A percentile compares a stretch with the other conserved stretches of the same genome.
Evolutionary conservation across 108 stramenopile genomes (phyloP).

Genomic region (Cyclostephanos invisitatus): DNA sequence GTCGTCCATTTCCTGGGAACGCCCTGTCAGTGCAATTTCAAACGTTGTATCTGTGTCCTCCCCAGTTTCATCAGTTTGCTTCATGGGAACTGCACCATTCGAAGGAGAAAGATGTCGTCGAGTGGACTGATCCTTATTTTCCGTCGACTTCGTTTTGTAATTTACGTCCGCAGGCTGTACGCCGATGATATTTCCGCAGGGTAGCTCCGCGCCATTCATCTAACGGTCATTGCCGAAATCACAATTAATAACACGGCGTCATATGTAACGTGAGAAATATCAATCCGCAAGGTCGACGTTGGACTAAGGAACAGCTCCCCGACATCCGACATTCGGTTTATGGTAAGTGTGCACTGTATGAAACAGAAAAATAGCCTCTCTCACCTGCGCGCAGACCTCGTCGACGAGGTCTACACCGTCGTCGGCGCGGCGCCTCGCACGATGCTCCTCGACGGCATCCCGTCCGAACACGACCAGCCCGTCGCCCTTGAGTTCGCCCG

Average conservation of each 20-base stretch:
- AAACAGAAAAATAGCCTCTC: conserved; percentile 29
- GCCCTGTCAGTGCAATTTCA: background rate
- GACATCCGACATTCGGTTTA: background rate
- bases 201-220: conserved; percentile 74
- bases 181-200: conserved; percentile 54
- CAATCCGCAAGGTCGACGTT: background rate
- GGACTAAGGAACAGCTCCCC: background rate
- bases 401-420: conserved; percentile 46
- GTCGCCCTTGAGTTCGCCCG: conserved; percentile 73
- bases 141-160: conserved; percentile 35
- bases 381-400: conserved; percentile 76
- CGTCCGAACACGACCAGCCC: conserved; percentile 70
- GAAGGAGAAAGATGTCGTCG: background rate
- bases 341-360: too few species aligned
- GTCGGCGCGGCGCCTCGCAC: conserved; percentile 6
- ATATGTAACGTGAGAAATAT: background rate
- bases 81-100: background rate
- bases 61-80: background rate
- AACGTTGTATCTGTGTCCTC: background rate
- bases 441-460: conserved; percentile 20
- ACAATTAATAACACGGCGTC: background rate
- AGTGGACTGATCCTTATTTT: background rate
- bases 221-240: conserved; percentile 9
- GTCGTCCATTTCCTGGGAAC: conserved; percentile 3
- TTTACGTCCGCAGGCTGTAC: conserved; percentile 64